Base-by-base conservation (phyloP, 257 asterid genomes). In the Gentiana dahurica region DNA sequence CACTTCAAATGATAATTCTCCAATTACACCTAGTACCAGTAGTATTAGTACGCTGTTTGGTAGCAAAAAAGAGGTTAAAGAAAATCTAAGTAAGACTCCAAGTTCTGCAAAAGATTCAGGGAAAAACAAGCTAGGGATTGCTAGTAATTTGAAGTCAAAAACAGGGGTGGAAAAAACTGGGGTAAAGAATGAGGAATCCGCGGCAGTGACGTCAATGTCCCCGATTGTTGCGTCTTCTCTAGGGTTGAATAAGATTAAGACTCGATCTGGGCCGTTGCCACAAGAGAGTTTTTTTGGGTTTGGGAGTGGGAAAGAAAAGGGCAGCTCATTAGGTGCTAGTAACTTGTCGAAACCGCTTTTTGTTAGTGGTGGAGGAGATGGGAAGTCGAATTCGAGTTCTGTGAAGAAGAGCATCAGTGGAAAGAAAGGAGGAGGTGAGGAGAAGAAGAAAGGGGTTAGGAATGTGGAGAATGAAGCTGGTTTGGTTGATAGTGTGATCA, bases 211-310 rank as follows among this genome's bases (percentile, higher is more conserved):
- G 47, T 79, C 94, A 2, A 74, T 79, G 58, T 88, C 99, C 12
- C 99, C 97, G 51, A 76, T 92, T 12, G 85, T 91, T 68, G 99
- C 99, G 1, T 92, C 99, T 1, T 92, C 99, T 0, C 71, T 92
- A 74, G 99, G 99, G 24, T 67, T 92, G 79, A 88, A 88, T 73
- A 88, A 84, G 83, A 92, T 92, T 56, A 92, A 92, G 87, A 92
- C 99, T 34, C 86, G 99, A 76, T 92, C 99, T 52, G 99, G 99
- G 68, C 97, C 99, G 41, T 73, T 92, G 83, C 99, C 99, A 8
- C 99, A 92, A 79, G 99, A 92, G 87, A 88, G 85, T 35, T 88
- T 85, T 65, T 87, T 85, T 4, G 90, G 77, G 60, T 88, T 74
- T 58, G 91, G 84, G 53, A 59, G 61, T 48, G 80, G 85, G 57